Conservation (phyloP, 306 rosid species). For the Urtica urens region DNA sequence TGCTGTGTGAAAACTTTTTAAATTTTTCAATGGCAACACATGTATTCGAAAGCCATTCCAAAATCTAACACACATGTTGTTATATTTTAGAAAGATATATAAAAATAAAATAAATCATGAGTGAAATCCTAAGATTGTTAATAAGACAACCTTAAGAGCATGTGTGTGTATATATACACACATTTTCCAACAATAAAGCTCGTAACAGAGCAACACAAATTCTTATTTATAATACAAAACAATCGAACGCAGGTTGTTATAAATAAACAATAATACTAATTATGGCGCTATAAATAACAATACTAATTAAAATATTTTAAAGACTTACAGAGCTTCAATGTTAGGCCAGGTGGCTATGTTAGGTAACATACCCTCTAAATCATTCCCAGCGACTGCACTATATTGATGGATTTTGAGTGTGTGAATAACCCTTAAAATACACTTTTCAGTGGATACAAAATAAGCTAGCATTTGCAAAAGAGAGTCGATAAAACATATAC, state of each 20-base stretch:
- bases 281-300: too few relatives aligned
- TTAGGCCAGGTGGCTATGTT: neutral
- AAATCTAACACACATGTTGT: too few relatives aligned
- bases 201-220: too few relatives aligned
- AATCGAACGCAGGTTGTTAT: neutral
- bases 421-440: neutral
- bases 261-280: neutral
- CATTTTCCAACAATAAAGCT: neutral
- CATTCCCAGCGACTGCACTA: slow-evolving; percentile 11
- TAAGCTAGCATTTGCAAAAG: too few relatives aligned
- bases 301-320: too few relatives aligned
- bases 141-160: neutral
- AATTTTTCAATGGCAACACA: too few relatives aligned
- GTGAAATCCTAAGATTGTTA: too few relatives aligned
- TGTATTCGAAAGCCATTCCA: too few relatives aligned
- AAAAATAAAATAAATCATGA: too few relatives aligned
- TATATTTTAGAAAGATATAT: too few relatives aligned
- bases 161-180: too few relatives aligned
- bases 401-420: neutral
- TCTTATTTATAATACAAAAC: neutral
- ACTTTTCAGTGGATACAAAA: neutral
- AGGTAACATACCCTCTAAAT: slow-evolving; percentile 10
- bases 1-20: too few relatives aligned
- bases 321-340: slow-evolving; percentile 1
- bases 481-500: neutral